Base-by-base conservation (phyloP, 169 alveolate species). In the Plasmodium vivax region DNA sequence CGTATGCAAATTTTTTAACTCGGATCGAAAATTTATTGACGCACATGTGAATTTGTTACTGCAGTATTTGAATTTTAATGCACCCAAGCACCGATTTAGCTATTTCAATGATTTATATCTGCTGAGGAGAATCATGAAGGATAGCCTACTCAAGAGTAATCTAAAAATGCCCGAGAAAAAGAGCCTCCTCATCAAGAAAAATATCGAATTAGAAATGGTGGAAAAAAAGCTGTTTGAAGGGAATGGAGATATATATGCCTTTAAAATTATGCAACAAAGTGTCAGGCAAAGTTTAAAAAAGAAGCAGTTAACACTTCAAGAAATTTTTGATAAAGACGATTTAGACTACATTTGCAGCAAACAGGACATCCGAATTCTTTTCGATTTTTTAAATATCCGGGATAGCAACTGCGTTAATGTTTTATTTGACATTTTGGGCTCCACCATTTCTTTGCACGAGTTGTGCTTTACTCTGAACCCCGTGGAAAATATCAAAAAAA, bases 1-100 rank as follows among this genome's bases (percentile, higher is more conserved):
- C 56, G 95, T 82, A 19, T 92, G 95, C 47, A 92, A 92, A 72
- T 92, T 92, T 82, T 92, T 92, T 82, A 92, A 92, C 38, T 92
- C 95, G 8, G 95, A 92, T 71, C 54, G 92, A 47, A 92, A 92
- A 82, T 92, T 92, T 82, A 92, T 92, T 51, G 95, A 92, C 54
- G 92, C 92, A 10, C 95, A 92, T 72, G 95, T 92, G 16, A 92
- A 92, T 36, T 92, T 92, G 58, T 38, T 92, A 19, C 75, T 92
- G 58, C 95, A 92, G 62, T 92, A 75, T 43, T 92, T 92, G 62
- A 92, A 92, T 92, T 92, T 82, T 82, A 92, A 92, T 77, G 4
- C 92, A 3, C 95, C 95, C 16, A 58, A 92, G 58, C 82, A 92
- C 83, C 84, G 95, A 54, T 72, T 77, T 92, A 81, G 19, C 56